phyloP scores from a whole-genome alignment of 2,329 filamentous ascomycete genomes.

The Thelonectria olida region DNA sequence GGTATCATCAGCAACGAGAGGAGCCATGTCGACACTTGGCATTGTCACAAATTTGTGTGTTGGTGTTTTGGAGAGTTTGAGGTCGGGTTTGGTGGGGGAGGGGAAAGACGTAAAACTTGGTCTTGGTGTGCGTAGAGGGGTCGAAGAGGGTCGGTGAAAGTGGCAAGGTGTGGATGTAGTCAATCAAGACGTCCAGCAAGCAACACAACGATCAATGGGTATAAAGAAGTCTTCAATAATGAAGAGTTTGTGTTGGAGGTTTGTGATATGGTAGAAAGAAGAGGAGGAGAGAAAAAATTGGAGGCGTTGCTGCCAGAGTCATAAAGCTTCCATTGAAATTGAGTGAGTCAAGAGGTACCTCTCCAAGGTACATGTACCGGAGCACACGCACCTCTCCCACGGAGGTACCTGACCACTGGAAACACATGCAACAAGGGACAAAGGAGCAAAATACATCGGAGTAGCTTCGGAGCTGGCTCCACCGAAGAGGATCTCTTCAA shows the following conservation, averaged over 20 bases:
- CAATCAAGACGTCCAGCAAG: neutral
- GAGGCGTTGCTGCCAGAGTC: slow-evolving; percentile 7
- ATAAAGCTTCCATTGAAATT: slow-evolving; percentile 1
- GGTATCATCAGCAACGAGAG: slow-evolving; percentile 56
- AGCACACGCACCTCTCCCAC: neutral
- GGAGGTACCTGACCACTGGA: neutral
- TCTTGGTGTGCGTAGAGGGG: slow-evolving; percentile 4
- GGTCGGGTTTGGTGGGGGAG: slow-evolving; percentile 23
- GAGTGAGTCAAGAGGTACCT: slow-evolving; percentile 23
- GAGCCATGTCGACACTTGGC: slow-evolving; percentile 52
- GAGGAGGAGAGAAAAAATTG: neutral
- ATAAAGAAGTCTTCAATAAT: neutral
- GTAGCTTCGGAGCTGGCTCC: slow-evolving; percentile 43
- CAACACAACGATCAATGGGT: neutral
- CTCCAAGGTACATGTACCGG: neutral
- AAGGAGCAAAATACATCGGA: slow-evolving; percentile 34
- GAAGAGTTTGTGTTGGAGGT: neutral
- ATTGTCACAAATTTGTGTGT: slow-evolving; percentile 31
- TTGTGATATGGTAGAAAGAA: neutral
- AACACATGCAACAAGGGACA: neutral
- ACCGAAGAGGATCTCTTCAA: slow-evolving; percentile 32
- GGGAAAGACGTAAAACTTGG: slow-evolving; percentile 12
- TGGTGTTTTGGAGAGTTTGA: slow-evolving; percentile 22
- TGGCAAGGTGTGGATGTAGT: slow-evolving; percentile 1
- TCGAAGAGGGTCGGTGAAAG: slow-evolving; percentile 11